Evolutionary conservation across 192 early-diverging fungal species (phyloP), one percentile per base, ranked within the genome.

Genomic region (Coemansia sp.): DNA sequence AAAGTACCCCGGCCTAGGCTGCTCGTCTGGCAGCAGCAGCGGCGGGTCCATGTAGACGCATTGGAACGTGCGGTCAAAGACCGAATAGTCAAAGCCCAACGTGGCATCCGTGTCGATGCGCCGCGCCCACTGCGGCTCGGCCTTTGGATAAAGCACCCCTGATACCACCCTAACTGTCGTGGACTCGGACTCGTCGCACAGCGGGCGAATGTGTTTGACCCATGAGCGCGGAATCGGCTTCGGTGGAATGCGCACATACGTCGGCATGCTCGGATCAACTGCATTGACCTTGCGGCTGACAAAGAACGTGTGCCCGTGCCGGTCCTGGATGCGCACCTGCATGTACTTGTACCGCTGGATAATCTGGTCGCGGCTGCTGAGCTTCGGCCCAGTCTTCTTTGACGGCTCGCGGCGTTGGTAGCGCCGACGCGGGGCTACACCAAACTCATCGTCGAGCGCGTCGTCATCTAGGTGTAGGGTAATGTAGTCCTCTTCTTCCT

Each of bases 11-110:
- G 57, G 66, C 43, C 55, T 75, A 11, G 53, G 28, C 6, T 64
- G 19, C 47, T 75, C 66, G 44, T 39, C 61, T 1, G 51, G 65
- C 35, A 74, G 51, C 15, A 93, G 62, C 8, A 95, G 64, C 17
- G 93, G 93, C 21, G 93, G 93, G 62, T 95, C 92, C 86, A 93
- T 91, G 54, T 89, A 90, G n/a, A 94, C 68, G 10, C 83, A 88
- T 50, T 91, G 92, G 65, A 86, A 90, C 17, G 85, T 70, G 21
- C 71, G 81, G n/a, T 85, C 90, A 47, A 90, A 35, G 28, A 50
- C 26, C 39, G 63, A 58, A 49, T 45, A 69, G 50, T 64, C 67
- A 27, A 60, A 71, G 42, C 50, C 62, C 17, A 75, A 41, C 22
- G 62, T 61, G 21, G 19, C 27, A 15, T 59, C 44, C 2, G 68